Evolutionary conservation across 2,329 filamentous ascomycete genomes (phyloP), one percentile per base, ranked within the genome.

Genomic region (Zalaria obscura): DNA sequence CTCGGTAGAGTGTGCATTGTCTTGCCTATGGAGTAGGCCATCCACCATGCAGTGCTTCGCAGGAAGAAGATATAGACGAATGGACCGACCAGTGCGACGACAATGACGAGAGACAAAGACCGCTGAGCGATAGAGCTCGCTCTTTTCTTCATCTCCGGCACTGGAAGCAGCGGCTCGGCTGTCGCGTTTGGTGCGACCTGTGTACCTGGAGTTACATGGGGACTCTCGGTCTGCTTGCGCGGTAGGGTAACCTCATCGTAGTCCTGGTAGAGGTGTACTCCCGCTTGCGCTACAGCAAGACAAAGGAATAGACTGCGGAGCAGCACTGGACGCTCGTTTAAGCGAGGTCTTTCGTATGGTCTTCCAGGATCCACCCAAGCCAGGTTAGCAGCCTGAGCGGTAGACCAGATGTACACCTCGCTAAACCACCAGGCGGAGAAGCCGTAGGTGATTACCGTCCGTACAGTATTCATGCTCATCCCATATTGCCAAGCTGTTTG

Each of bases 311-410:
- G 78, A 45, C 73, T 75, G 29, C 83, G 78, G 39, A 94, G 67
- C 56, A 87, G 91, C 26, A 96, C 72, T 1, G 86, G 80, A 48
- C 83, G 76, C 66, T 96, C 89, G 57, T 96, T 96, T 44, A 95
- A 64, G 40, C 77, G 72, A 18, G 81, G 72, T 31, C 87, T 74
- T 57, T 91, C 84, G 49, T 72, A 68, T 7, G 64, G 55, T 45
- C 64, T 76, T 46, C 72, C 75, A 50, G 76, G 72, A 41, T 80
- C 82, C 49, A 93, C 77, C 73, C 82, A 83, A 47, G 73, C 72
- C 41, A 95, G 68, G 46, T 79, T 77, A 40, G 73, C 70, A 33
- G 63, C 62, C 11, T 66, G 64, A 25, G 77, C 65, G 40, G 73
- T 68, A 3, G 80, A 81, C 73, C 78, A 86, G 25, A 93, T 75